phyloP scores from a whole-genome alignment of 2,329 filamentous ascomycete genomes.

The Exophiala alcalophila region DNA sequence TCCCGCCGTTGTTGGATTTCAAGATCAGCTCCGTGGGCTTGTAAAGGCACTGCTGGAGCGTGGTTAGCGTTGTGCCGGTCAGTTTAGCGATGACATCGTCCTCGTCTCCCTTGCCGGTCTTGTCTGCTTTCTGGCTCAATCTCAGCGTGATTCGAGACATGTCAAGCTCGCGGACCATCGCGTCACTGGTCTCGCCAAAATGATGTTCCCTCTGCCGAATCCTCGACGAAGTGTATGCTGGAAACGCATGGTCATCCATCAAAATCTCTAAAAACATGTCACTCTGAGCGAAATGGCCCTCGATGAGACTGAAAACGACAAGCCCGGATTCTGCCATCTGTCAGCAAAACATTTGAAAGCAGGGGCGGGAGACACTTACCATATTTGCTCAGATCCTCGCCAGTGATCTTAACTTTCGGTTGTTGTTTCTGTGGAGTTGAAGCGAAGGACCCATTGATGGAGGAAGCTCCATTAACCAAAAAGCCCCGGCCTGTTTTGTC shows the following conservation, averaged over 20 bases:
- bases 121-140: constrained; percentile 75
- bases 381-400: constrained; percentile 77
- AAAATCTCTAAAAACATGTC: constrained; percentile 80
- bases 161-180: constrained; percentile 94
- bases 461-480: constrained; percentile 24
- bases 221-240: constrained; percentile 78
- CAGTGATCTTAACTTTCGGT: constrained; percentile 73
- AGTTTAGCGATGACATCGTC: constrained; percentile 78
- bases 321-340: constrained; percentile 71
- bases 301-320: constrained; percentile 89
- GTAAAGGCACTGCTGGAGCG: constrained; percentile 85
- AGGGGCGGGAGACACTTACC: constrained; percentile 46
- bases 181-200: constrained; percentile 90
- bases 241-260: constrained; percentile 92
- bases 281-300: constrained; percentile 75
- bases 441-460: constrained; percentile 46
- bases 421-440: constrained; percentile 55
- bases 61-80: constrained; percentile 79
- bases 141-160: constrained; percentile 90
- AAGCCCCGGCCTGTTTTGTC: constrained; percentile 14
- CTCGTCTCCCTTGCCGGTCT: constrained; percentile 63
- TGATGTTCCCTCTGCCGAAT: constrained; percentile 66
- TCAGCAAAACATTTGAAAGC: constrained; percentile 34
- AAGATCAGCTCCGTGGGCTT: constrained; percentile 81
- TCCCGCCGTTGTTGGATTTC: constrained; percentile 70